Percentiles rank a stretch among this genome's conserved stretches.
These are phyloP conservation scores for Tillandsia leiboldiana DNA, from an alignment of 176 grass and related monocot species.

Conservation along the genomic window DNA sequence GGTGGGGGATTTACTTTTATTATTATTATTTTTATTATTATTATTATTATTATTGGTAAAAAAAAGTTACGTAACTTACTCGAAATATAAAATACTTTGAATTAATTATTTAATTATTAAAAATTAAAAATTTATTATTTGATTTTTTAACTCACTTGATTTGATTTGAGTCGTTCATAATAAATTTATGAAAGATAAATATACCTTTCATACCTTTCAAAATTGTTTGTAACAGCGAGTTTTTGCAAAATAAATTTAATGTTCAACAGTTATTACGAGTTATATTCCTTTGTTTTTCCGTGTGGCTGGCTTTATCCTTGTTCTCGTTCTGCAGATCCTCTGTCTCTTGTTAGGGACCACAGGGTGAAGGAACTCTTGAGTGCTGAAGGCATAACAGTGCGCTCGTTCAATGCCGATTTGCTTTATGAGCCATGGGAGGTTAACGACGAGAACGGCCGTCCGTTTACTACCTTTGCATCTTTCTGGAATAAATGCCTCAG, in stretches of 20 bases:
- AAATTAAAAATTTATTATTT: too few species aligned
- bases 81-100: too few species aligned
- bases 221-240: neutral
- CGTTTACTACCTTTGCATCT: slow-evolving; percentile 67
- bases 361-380: slow-evolving; percentile 61
- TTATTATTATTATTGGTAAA: too few species aligned
- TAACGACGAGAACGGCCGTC: slow-evolving; percentile 44
- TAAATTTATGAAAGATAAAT: neutral
- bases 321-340: slow-evolving; percentile 48
- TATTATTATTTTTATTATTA: too few species aligned
- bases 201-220: neutral
- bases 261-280: neutral
- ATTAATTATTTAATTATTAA: too few species aligned
- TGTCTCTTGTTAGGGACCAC: slow-evolving; percentile 85
- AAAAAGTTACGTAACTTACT: too few species aligned
- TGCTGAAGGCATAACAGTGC: slow-evolving; percentile 54
- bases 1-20: too few species aligned
- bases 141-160: too few species aligned
- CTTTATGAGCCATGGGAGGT: slow-evolving; percentile 94
- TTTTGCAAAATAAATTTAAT: neutral
- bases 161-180: too few species aligned
- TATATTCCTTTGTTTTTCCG: neutral
- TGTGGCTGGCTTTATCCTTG: neutral
- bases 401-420: slow-evolving; percentile 82
- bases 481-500: slow-evolving; percentile 96